Conservation (phyloP, 1,284 basidiomycete species). For the Chalciporus sp. region DNA sequence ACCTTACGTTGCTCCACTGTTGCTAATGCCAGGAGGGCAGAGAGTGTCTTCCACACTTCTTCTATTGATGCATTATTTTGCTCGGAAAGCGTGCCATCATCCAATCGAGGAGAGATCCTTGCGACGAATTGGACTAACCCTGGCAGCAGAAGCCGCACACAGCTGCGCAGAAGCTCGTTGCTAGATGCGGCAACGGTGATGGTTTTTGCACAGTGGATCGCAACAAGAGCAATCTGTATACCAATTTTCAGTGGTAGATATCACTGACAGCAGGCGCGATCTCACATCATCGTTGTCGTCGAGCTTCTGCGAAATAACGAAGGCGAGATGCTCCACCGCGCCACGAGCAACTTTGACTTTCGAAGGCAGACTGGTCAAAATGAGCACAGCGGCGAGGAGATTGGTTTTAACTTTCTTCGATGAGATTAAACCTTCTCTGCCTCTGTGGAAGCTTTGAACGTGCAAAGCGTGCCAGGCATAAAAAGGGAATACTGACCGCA, state of each 20-base stretch:
- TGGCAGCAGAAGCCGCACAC: conserved; percentile 74
- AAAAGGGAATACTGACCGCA: conserved; percentile 65
- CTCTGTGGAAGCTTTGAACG: conserved; percentile 45
- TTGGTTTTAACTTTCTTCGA: conserved; percentile 90
- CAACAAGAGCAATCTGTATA: conserved; percentile 74
- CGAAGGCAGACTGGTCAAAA: conserved; percentile 80
- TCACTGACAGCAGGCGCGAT: not conserved
- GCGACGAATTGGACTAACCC: conserved; percentile 80
- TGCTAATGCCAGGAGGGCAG: conserved; percentile 61
- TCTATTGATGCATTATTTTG: conserved; percentile 62
- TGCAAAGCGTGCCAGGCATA: not conserved
- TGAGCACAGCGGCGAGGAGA: conserved; percentile 82
- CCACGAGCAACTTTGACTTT: conserved; percentile 71
- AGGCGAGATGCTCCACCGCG: conserved; percentile 84
- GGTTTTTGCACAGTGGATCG: conserved; percentile 87
- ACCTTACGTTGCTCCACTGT: conserved; percentile 67
- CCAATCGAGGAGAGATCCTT: conserved; percentile 60
- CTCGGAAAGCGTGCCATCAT: conserved; percentile 57
- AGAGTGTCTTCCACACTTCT: conserved; percentile 84
- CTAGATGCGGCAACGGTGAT: conserved; percentile 65
- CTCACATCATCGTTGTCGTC: conserved; percentile 69
- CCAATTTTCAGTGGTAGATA: conserved; percentile 21
- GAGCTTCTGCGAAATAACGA: conserved; percentile 80
- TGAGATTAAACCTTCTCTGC: conserved; percentile 77
- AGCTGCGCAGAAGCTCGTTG: conserved; percentile 70